Conservation (phyloP, 148 eudicot genomes). For the Chenopodium suecicum region DNA sequence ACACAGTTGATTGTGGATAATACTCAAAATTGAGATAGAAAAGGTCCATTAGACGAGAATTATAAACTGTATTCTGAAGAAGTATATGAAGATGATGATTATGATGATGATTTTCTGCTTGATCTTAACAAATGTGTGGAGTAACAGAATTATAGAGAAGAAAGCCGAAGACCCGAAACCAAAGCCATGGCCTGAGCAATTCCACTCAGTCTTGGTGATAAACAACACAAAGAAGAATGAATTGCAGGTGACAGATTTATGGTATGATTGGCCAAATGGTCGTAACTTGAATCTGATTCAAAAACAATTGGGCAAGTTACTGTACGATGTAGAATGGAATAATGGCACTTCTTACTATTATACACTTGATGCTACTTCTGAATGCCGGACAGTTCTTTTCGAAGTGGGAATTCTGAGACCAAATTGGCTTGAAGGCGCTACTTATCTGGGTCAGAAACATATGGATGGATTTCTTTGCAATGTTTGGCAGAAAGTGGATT, state of each 20-base stretch:
- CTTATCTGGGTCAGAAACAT: slow-evolving; percentile 35
- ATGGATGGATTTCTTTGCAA: slow-evolving; percentile 55
- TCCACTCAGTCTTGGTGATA: slow-evolving; percentile 55
- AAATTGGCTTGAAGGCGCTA: slow-evolving; percentile 53
- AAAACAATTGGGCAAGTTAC: slow-evolving; percentile 42
- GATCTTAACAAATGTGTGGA: background rate
- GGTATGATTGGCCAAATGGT: slow-evolving; percentile 77
- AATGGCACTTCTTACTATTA: slow-evolving; percentile 55
- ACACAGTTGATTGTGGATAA: too few relatives aligned
- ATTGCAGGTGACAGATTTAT: slow-evolving; percentile 48
- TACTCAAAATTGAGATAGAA: background rate
- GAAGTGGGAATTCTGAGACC: slow-evolving; percentile 55
- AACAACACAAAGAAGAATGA: slow-evolving; percentile 37
- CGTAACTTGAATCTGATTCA: slow-evolving; percentile 71
- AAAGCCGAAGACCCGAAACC: slow-evolving; percentile 40
- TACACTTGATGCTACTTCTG: slow-evolving; percentile 28
- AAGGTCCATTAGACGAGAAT: too few relatives aligned
- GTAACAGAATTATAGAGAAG: background rate
- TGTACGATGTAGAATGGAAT: slow-evolving; percentile 57
- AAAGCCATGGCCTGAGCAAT: slow-evolving; percentile 62
- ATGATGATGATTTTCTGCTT: background rate
- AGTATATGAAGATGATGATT: background rate
- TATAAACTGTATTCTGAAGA: background rate
- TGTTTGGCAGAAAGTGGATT: slow-evolving; percentile 63
- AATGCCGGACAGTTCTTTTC: slow-evolving; percentile 32